Base-by-base conservation (phyloP, 164 flowering plant species). In the Magnolia sinica region DNA sequence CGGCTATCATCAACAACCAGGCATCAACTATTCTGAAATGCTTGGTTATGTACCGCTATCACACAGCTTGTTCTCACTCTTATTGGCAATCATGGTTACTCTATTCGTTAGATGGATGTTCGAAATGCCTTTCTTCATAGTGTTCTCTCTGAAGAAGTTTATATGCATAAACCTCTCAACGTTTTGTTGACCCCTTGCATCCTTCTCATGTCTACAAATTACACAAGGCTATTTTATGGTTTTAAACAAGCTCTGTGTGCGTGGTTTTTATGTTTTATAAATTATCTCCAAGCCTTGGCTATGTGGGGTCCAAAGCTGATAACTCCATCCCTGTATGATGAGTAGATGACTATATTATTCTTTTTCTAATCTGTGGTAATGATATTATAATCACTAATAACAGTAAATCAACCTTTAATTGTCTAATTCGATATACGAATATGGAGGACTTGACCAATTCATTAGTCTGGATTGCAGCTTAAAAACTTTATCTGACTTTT, bases 111-210 rank as follows among this genome's bases (percentile, higher is more conserved):
- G 6, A 63, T 20, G 18, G 24, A 68, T 68, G 24, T 68, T n/a
- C 22, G 0, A n/a, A 68, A 68, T 68, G 70, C 23, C 5, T 68
- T 68, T 68, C 31, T 68, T n/a, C 24, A 1, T 68, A 24, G 27
- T n/a, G 29, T 68, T 68, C 70, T 68, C 22, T 19, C 4, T n/a
- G 70, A 68, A 6, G 70, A 68, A 16, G 70, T 68, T n/a, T 68
- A 4, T 11, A 16, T 68, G 70, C 22, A n/a, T n/a, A 0, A 68
- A 68, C 70, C 8, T 3, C 70, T 18, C 70, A n/a, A 68, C 23
- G 7, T 11, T 68, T 24, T 68, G 24, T 19, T 4, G 29, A 68
- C 4, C 6, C 24, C 11, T 11, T 14, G 13, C 13, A n/a, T n/a
- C 24, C 70, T 68, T 13, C 22, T 14, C 23, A 68, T 19, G 70